These are phyloP conservation scores for Phalaenopsis aphrodite DNA, from an alignment of 106 monocot species.

Conservation along the genomic window DNA sequence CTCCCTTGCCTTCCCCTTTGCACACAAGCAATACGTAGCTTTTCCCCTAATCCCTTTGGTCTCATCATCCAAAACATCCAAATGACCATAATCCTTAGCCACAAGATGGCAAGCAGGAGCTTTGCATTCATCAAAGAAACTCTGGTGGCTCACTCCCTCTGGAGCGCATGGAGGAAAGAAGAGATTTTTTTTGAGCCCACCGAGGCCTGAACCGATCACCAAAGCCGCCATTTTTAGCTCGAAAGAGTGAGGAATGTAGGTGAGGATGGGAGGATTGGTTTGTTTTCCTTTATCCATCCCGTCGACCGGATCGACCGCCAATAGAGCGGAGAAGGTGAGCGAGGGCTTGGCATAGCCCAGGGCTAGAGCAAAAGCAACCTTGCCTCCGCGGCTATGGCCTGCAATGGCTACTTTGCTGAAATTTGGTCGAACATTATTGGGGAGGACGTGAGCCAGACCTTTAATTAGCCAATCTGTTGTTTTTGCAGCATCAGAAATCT, in stretches of 20 bases:
- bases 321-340: constrained; percentile 46
- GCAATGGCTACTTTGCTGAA: constrained; percentile 35
- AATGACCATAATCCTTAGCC: constrained; percentile 71
- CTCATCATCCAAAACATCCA: constrained; percentile 82
- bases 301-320: constrained; percentile 81
- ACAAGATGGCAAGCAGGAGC: constrained; percentile 57
- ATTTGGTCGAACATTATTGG: constrained; percentile 21
- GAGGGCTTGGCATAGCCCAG: constrained; percentile 21
- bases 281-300: constrained; percentile 63
- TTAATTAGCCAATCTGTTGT: constrained; percentile 43
- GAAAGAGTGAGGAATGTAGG: constrained; percentile 44
- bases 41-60: constrained; percentile 59
- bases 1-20: constrained; percentile 36
- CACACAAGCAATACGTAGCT: constrained; percentile 52
- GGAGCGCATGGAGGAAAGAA: constrained; percentile 78
- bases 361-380: constrained; percentile 66
- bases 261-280: constrained; percentile 63
- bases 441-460: constrained; percentile 29
- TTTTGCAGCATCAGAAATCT: constrained; percentile 42
- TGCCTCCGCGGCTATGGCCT: constrained; percentile 85
- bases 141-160: constrained; percentile 60
- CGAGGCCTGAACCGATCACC: constrained; percentile 65
- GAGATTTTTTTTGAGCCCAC: constrained; percentile 35
- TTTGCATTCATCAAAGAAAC: constrained; percentile 64
- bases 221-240: constrained; percentile 31